phyloP scores from a whole-genome alignment of 202 grass and related monocot species.

The Sporobolus alterniflorus region DNA sequence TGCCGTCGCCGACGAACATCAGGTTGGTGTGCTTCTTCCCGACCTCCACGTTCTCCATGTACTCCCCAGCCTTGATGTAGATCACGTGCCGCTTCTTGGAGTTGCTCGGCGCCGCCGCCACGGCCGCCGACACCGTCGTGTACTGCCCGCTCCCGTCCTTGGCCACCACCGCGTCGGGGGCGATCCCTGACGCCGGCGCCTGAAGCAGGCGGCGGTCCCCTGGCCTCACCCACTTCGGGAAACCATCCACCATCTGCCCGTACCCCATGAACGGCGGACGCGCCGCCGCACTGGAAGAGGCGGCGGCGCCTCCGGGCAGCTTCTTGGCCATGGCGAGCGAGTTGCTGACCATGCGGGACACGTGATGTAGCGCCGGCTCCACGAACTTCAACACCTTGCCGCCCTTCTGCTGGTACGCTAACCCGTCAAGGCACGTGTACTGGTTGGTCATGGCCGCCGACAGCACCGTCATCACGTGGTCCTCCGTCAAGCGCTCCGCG shows the following conservation, averaged over 20 bases:
- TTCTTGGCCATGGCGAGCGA: slow-evolving; percentile 85
- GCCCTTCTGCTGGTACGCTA: slow-evolving; percentile 54
- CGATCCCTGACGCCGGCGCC: slow-evolving; percentile 29
- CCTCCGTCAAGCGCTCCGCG: neutral
- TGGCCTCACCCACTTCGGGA: slow-evolving; percentile 62
- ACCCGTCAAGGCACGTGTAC: slow-evolving; percentile 84
- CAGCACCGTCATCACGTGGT: slow-evolving; percentile 72
- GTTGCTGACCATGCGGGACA: slow-evolving; percentile 78
- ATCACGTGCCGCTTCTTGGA: slow-evolving; percentile 72
- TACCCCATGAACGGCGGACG: slow-evolving; percentile 64
- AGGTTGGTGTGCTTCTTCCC: slow-evolving; percentile 70
- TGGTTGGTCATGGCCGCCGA: slow-evolving; percentile 95
- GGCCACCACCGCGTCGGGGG: slow-evolving; percentile 64
- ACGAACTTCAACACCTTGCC: too few species aligned
- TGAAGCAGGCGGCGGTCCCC: slow-evolving; percentile 74
- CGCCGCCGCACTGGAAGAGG: neutral
- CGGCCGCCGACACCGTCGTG: slow-evolving; percentile 71
- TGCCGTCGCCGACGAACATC: slow-evolving; percentile 91
- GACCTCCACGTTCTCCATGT: slow-evolving; percentile 93
- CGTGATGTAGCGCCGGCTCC: slow-evolving; percentile 55
- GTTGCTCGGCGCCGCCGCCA: slow-evolving; percentile 71
- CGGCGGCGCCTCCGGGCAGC: slow-evolving; percentile 21
- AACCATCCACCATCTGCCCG: slow-evolving; percentile 59
- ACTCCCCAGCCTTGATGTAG: slow-evolving; percentile 91
- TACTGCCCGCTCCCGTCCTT: slow-evolving; percentile 73